phyloP scores from a whole-genome alignment of 768 basidiomycete genomes.

The Gyrodon lividus region DNA sequence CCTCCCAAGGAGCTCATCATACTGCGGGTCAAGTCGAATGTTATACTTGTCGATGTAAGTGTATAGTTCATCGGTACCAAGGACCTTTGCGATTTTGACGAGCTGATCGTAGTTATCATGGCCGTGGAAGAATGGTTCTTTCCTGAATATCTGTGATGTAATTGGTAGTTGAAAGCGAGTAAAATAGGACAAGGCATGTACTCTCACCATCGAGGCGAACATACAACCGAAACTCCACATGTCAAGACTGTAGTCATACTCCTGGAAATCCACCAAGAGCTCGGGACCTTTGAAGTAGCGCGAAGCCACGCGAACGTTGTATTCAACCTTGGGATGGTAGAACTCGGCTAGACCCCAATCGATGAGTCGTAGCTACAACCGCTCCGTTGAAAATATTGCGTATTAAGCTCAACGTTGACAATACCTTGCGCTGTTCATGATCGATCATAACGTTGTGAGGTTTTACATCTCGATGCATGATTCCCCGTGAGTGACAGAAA shows the following conservation, averaged over 20 bases:
- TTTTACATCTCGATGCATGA: conserved; percentile 99
- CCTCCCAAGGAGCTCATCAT: conserved; percentile 92
- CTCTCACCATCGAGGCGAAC: conserved; percentile 94
- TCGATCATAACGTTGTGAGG: conserved; percentile 99
- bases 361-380: conserved; percentile 80
- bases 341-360: conserved; percentile 99
- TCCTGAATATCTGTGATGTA: conserved; percentile 83
- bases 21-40: conserved; percentile 93
- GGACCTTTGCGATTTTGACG: conserved; percentile 96
- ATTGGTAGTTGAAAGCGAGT: not conserved
- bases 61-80: conserved; percentile 94
- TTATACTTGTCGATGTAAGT: conserved; percentile 93
- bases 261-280: conserved; percentile 94
- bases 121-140: conserved; percentile 99
- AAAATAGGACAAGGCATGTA: not conserved
- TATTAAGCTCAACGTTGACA: conserved; percentile 9
- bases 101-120: conserved; percentile 99
- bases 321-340: conserved; percentile 96
- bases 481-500: conserved; percentile 97
- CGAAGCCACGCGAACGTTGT: conserved; percentile 96
- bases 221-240: conserved; percentile 99
- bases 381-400: conserved; percentile 11
- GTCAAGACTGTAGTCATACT: conserved; percentile 96
- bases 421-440: conserved; percentile 91
- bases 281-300: conserved; percentile 99